Evolutionary conservation across 441 rosid genomes (phyloP).

Genomic region (Geranium incanum): DNA sequence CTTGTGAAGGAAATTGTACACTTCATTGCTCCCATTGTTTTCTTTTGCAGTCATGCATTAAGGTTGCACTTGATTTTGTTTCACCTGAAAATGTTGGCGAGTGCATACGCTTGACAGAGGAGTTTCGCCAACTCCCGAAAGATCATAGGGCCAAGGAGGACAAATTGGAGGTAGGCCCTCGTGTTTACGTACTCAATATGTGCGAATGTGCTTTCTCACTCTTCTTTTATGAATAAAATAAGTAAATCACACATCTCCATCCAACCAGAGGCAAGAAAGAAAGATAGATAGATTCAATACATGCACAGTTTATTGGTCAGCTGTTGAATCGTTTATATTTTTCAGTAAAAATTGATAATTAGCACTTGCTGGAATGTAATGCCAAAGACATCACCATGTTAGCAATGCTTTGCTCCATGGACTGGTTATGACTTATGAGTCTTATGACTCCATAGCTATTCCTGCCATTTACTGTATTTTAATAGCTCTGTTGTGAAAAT

Average conservation of each 20-base stretch:
- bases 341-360: too few species aligned
- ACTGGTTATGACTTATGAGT: too few species aligned
- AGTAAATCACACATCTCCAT: not conserved
- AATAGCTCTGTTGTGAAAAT: too few species aligned
- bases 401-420: too few species aligned
- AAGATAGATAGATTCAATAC: too few species aligned
- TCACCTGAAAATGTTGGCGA: slow-evolving; percentile 10
- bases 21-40: not conserved
- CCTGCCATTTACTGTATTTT: too few species aligned
- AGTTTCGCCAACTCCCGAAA: not conserved
- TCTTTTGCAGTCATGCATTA: slow-evolving; percentile 8
- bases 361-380: too few species aligned
- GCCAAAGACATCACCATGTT: too few species aligned
- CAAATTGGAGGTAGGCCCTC: slow-evolving; percentile 3
- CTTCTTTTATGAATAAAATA: not conserved
- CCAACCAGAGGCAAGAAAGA: not conserved
- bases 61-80: slow-evolving; percentile 8
- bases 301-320: too few species aligned
- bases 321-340: too few species aligned
- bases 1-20: too few species aligned
- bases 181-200: not conserved
- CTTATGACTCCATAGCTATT: too few species aligned
- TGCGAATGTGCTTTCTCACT: not conserved
- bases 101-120: slow-evolving; percentile 7
- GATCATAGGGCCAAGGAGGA: slow-evolving; percentile 9